Evolutionary conservation across 345 rosid species (phyloP).

Genomic region (Camelina sativa): DNA sequence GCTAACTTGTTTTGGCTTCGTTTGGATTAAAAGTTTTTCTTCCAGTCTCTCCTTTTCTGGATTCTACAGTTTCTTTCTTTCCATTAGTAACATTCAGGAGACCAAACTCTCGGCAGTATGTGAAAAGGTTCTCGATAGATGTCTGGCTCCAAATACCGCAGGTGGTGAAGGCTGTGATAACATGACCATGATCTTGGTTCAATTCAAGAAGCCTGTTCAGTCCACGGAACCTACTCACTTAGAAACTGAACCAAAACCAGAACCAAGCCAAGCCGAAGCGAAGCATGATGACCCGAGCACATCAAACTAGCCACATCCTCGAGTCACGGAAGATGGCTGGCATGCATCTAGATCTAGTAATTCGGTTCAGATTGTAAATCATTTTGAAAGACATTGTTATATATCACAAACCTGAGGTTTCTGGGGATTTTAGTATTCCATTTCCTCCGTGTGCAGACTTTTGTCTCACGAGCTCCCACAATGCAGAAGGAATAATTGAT

Average conservation of each 20-base stretch:
- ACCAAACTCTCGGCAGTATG: conserved; percentile 84
- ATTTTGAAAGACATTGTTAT: conserved; percentile 25
- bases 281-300: conserved; percentile 31
- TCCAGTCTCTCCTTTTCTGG: conserved; percentile 1
- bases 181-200: conserved; percentile 98
- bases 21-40: not conserved
- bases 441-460: conserved; percentile 18
- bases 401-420: conserved; percentile 7
- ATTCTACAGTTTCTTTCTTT: conserved; percentile 19
- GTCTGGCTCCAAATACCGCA: conserved; percentile 84
- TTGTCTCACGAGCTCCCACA: conserved; percentile 20
- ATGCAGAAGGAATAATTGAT: conserved; percentile 31
- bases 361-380: conserved; percentile 35
- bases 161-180: conserved; percentile 97
- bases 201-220: conserved; percentile 70
- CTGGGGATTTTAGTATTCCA: conserved; percentile 17
- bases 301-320: conserved; percentile 21
- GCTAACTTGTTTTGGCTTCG: conserved; percentile 30
- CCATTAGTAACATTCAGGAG: conserved; percentile 60
- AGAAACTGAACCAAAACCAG: conserved; percentile 34
- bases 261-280: conserved; percentile 39
- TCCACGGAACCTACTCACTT: conserved; percentile 42
- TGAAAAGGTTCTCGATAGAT: conserved; percentile 80
- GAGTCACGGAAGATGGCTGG: conserved; percentile 22
- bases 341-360: conserved; percentile 33